Conservation (phyloP, 2,329 filamentous ascomycete genomes). For the Botrytis tulipae region DNA sequence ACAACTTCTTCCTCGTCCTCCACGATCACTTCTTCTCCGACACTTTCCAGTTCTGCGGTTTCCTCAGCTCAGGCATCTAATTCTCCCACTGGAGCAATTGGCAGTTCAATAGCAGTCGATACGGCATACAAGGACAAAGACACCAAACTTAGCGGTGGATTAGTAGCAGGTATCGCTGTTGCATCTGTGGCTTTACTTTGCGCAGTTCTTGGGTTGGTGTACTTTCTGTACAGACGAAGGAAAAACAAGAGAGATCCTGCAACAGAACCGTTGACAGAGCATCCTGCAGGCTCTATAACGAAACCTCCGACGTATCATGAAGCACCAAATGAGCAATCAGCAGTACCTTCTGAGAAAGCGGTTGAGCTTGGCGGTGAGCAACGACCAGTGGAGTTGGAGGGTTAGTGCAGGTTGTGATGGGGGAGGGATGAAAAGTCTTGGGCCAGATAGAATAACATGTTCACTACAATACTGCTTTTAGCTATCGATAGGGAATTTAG, state of each 20-base stretch:
- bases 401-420: background rate
- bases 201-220: background rate
- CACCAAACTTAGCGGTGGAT: background rate
- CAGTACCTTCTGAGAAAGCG: background rate
- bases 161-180: background rate
- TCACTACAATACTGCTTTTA: background rate
- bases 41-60: background rate
- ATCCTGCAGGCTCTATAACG: background rate
- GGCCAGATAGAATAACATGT: background rate
- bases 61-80: background rate
- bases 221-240: background rate
- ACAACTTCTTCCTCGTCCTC: background rate
- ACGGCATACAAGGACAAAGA: background rate
- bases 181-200: background rate
- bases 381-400: background rate
- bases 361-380: background rate
- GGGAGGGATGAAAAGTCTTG: background rate
- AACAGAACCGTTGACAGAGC: background rate
- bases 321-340: background rate
- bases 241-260: background rate
- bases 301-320: background rate
- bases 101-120: background rate
- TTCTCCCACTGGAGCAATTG: background rate
- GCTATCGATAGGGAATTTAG: background rate
- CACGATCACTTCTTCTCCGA: background rate